Evolutionary conservation across 1,284 basidiomycete species (phyloP).

Genomic region (Serendipita sp.): DNA sequence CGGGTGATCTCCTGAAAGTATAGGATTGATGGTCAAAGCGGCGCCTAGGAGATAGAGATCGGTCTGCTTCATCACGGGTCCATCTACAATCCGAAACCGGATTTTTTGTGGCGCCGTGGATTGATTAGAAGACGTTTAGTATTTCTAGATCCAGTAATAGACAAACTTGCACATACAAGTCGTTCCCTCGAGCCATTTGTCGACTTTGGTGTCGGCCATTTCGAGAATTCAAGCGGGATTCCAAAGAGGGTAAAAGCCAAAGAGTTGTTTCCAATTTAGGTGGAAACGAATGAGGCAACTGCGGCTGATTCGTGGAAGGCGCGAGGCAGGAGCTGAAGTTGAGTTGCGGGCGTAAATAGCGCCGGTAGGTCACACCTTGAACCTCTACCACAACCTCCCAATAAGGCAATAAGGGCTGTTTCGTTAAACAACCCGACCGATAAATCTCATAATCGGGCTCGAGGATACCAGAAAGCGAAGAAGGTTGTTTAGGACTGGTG

Average conservation of each 20-base stretch:
- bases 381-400: neutral
- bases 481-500: neutral
- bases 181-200: constrained; percentile 2
- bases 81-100: neutral
- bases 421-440: neutral
- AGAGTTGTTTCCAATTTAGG: neutral
- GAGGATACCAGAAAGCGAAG: neutral
- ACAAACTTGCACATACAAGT: neutral
- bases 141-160: neutral
- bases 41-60: neutral
- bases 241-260: neutral
- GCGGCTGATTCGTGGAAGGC: neutral
- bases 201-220: neutral
- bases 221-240: neutral
- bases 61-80: constrained; percentile 1
- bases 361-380: neutral
- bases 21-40: neutral
- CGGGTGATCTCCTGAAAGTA: constrained; percentile 1
- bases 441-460: neutral
- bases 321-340: neutral
- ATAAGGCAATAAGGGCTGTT: neutral
- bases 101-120: too few relatives aligned
- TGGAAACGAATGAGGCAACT: neutral
- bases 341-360: neutral
- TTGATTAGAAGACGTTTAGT: too few relatives aligned